Conservation (phyloP, 108 stramenopile species). For the Cyclostephanos invisitatus region DNA sequence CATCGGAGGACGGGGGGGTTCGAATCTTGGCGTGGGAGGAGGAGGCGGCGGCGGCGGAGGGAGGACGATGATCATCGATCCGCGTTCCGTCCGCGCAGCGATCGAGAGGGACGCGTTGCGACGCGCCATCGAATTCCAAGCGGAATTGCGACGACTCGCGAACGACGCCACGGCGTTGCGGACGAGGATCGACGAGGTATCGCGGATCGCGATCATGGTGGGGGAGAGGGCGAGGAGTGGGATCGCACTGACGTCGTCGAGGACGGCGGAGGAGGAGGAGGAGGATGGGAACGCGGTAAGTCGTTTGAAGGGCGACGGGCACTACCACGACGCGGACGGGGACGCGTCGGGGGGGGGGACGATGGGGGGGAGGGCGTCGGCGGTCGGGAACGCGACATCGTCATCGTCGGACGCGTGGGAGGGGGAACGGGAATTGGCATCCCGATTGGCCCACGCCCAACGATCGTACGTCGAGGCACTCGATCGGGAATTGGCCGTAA, state of each 20-base stretch:
- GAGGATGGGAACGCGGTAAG: not conserved
- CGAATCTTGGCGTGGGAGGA: too few relatives aligned
- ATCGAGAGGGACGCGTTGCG: conserved; percentile 84
- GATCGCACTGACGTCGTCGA: conserved; percentile 28
- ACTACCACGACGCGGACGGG: not conserved
- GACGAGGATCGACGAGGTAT: conserved; percentile 55
- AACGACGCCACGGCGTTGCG: conserved; percentile 54
- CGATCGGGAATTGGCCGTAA: conserved; percentile 59
- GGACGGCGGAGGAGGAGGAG: not conserved
- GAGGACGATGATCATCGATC: conserved; percentile 50
- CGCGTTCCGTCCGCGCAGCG: conserved; percentile 73
- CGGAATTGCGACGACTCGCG: conserved; percentile 59
- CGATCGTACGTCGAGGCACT: conserved; percentile 47
- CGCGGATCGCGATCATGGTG: conserved; percentile 62
- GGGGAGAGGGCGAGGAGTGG: conserved; percentile 32
- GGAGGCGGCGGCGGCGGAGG: not conserved
- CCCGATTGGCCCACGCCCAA: conserved; percentile 55
- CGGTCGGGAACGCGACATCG: not conserved
- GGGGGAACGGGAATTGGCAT: conserved; percentile 61
- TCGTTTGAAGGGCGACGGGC: not conserved
- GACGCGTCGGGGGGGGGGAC: not conserved
- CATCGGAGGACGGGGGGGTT: not conserved
- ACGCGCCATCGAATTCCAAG: conserved; percentile 72
- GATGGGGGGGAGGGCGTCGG: not conserved
- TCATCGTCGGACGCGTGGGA: conserved; percentile 48